Evolutionary conservation across 306 rosid species (phyloP).

Genomic region (Rubus idaeus): DNA sequence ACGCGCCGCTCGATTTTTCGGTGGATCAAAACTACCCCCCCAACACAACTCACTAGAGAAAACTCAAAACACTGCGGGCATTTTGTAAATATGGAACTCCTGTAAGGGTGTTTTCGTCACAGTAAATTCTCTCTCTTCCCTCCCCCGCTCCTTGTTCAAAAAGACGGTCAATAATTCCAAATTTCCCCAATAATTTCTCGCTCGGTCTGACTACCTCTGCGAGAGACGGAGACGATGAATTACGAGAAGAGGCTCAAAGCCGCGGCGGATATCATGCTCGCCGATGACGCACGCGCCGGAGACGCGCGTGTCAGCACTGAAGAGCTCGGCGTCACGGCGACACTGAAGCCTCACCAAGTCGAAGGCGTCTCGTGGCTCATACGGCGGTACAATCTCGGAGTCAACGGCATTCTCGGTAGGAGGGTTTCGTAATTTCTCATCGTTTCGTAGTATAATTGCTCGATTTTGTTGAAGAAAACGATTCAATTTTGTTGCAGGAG

Average conservation of each 20-base stretch:
- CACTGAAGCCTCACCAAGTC: slow-evolving; percentile 77
- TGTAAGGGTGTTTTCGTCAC: background rate
- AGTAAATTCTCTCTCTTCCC: background rate
- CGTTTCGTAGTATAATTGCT: no score
- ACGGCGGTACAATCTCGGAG: slow-evolving; percentile 74
- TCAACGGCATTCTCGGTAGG: slow-evolving; percentile 83
- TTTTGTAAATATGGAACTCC: background rate
- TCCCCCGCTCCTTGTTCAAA: background rate
- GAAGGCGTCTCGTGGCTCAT: slow-evolving; percentile 92
- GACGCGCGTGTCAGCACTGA: slow-evolving; percentile 29
- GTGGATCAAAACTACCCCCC: background rate
- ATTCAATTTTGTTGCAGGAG: slow-evolving; percentile 62
- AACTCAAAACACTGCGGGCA: background rate
- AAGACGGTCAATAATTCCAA: background rate
- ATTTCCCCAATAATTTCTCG: background rate
- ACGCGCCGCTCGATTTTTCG: background rate
- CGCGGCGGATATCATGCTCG: slow-evolving; percentile 49
- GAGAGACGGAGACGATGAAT: slow-evolving; percentile 35
- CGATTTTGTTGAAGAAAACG: background rate
- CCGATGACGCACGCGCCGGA: slow-evolving; percentile 34
- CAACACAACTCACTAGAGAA: background rate
- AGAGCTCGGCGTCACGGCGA: slow-evolving; percentile 66
- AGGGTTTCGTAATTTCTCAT: background rate
- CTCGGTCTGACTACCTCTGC: background rate
- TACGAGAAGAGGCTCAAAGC: slow-evolving; percentile 65